Percentiles rank a stretch among this genome's conserved stretches.
Evolutionary conservation across 2,329 filamentous ascomycete species (phyloP).

Genomic region (Fusarium armeniacum): DNA sequence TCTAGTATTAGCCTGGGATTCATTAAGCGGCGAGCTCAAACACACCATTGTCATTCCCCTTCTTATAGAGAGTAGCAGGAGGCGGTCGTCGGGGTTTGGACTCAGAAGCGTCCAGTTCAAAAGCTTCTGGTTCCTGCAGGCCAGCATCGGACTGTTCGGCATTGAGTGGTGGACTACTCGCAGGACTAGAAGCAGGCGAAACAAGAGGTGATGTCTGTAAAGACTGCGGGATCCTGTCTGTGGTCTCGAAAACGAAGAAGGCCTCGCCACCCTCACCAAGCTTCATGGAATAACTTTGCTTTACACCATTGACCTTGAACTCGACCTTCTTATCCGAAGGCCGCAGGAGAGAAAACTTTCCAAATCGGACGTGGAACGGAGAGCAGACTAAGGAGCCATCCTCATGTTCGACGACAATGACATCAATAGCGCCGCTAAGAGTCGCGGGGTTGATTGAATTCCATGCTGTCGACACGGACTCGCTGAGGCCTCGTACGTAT

Average conservation of each 20-base stretch:
- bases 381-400: slow-evolving; percentile 92
- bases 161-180: slow-evolving; percentile 80
- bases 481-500: slow-evolving; percentile 96
- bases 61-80: slow-evolving; percentile 58
- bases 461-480: slow-evolving; percentile 98
- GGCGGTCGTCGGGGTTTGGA: slow-evolving; percentile 60
- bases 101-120: slow-evolving; percentile 71
- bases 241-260: slow-evolving; percentile 98
- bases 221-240: slow-evolving; percentile 89
- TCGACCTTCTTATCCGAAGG: slow-evolving; percentile 99
- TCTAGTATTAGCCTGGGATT: slow-evolving; percentile 14
- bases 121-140: slow-evolving; percentile 77
- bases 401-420: slow-evolving; percentile 96
- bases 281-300: slow-evolving; percentile 98
- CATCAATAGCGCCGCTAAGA: slow-evolving; percentile 96
- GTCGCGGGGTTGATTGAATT: slow-evolving; percentile 99
- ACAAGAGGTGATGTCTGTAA: slow-evolving; percentile 95
- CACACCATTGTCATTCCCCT: slow-evolving; percentile 52
- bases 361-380: slow-evolving; percentile 98
- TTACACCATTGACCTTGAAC: slow-evolving; percentile 92
- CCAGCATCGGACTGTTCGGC: slow-evolving; percentile 52
- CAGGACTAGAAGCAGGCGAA: slow-evolving; percentile 89
- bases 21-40: background rate
- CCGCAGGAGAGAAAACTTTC: slow-evolving; percentile 95
- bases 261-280: slow-evolving; percentile 96